Evolutionary conservation across 495 filamentous ascomycete genomes (phyloP).

Genomic region (Bacidia rubella): DNA sequence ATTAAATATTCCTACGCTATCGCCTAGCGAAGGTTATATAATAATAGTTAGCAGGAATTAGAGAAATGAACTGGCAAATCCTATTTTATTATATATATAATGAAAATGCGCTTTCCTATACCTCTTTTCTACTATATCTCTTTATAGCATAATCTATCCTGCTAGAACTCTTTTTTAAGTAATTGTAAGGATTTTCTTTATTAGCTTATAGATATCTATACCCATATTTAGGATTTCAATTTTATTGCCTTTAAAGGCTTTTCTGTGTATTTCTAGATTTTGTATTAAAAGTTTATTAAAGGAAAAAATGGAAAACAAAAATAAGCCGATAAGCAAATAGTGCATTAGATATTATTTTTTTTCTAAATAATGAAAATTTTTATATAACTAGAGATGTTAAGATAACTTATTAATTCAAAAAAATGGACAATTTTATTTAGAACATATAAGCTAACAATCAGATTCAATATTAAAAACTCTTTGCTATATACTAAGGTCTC

Average conservation of each 20-base stretch:
- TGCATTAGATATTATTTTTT: neutral
- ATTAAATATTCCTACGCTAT: neutral
- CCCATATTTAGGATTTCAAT: neutral
- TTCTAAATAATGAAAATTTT: neutral
- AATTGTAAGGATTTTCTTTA: neutral
- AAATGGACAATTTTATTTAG: neutral
- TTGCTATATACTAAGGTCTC: conserved; percentile 1
- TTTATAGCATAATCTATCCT: neutral
- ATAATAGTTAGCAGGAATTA: neutral
- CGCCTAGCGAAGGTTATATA: neutral
- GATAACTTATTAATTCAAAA: neutral
- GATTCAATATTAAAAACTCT: neutral
- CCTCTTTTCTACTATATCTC: neutral
- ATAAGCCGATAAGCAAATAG: neutral
- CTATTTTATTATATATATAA: neutral
- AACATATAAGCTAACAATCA: neutral
- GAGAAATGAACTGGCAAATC: neutral
- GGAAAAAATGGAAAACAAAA: neutral
- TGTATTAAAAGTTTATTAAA: neutral
- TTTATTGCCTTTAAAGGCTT: neutral
- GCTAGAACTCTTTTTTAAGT: neutral
- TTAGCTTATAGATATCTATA: neutral
- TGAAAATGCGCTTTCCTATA: neutral
- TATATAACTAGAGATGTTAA: neutral
- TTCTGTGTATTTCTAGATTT: neutral